Conservation (phyloP, 768 basidiomycete genomes). For the Lactarius deliciosus region DNA sequence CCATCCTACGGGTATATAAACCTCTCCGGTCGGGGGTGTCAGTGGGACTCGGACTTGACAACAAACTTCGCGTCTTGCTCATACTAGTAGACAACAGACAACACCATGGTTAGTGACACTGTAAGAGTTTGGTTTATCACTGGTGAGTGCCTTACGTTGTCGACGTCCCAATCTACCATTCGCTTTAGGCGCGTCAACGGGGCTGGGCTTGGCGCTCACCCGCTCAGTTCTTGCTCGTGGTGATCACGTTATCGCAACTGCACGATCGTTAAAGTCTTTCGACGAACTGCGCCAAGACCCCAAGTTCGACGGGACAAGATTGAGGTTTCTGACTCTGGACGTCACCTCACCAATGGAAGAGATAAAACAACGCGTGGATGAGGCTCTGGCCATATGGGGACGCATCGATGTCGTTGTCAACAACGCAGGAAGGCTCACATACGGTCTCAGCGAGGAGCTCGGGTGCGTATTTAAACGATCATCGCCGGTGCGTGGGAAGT, state of each 20-base stretch:
- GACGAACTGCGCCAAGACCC: constrained; percentile 5
- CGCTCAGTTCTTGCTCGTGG: constrained; percentile 18
- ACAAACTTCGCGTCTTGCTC: neutral
- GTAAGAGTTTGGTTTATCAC: constrained; percentile 24
- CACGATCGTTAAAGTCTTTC: constrained; percentile 9
- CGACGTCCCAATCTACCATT: neutral
- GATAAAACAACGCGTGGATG: constrained; percentile 9
- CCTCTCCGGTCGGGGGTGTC: neutral
- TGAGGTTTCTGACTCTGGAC: constrained; percentile 15
- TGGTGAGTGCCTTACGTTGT: constrained; percentile 5
- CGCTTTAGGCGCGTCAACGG: constrained; percentile 15
- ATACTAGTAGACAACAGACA: neutral
- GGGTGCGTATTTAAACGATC: constrained; percentile 6
- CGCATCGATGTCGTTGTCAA: constrained; percentile 25
- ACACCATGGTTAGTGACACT: neutral
- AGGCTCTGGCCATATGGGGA: constrained; percentile 16
- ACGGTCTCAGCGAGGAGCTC: constrained; percentile 15
- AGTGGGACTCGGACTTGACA: no score
- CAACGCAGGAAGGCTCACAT: constrained; percentile 19
- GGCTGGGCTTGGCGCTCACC: constrained; percentile 22
- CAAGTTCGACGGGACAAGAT: neutral
- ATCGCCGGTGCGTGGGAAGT: neutral
- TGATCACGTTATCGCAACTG: constrained; percentile 19
- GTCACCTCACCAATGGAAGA: constrained; percentile 16
- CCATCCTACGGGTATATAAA: constrained; percentile 1